A percentile compares a stretch with the other conserved stretches of the same genome.
phyloP scores from a whole-genome alignment of 1,139 yeast genomes.

The Yamadazyma friedrichii region DNA sequence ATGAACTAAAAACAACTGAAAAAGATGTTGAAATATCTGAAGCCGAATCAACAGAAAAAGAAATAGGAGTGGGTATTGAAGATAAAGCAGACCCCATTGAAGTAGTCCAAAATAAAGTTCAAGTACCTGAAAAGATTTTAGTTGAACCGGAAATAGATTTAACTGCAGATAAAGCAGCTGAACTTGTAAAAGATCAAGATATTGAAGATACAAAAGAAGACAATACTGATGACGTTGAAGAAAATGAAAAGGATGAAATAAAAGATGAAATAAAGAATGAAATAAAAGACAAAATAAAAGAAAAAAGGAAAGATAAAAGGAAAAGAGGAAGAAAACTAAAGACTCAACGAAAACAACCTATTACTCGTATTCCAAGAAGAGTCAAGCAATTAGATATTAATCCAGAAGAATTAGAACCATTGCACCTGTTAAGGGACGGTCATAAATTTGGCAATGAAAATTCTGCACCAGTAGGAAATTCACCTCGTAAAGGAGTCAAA shows the following conservation, averaged over 20 bases:
- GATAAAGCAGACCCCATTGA: background rate
- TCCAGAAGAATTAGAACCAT: conserved; percentile 19
- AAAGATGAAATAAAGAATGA: conserved; percentile 1
- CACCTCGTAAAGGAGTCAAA: conserved; percentile 2
- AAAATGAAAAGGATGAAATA: background rate
- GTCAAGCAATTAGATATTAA: conserved; percentile 23
- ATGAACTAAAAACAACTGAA: background rate
- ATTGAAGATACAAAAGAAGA: conserved; percentile 1
- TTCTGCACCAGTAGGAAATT: conserved; percentile 1
- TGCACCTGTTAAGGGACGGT: conserved; percentile 23
- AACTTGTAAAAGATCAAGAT: background rate
- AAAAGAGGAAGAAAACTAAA: background rate
- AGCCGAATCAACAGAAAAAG: background rate
- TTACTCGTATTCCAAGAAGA: conserved; percentile 1
- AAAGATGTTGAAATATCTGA: background rate
- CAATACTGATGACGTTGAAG: conserved; percentile 1
- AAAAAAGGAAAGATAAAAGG: conserved; percentile 1
- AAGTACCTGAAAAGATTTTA: background rate
- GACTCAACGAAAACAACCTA: background rate
- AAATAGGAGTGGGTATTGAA: background rate
- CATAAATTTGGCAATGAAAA: conserved; percentile 17
- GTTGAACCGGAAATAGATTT: too few species aligned
- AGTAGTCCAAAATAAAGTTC: background rate
- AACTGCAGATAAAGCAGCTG: background rate
- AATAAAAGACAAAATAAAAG: background rate